Percentiles rank a stretch among this genome's conserved stretches.
phyloP scores from a whole-genome alignment of 2,329 filamentous ascomycete species.

The Knoxdaviesia capensis region DNA sequence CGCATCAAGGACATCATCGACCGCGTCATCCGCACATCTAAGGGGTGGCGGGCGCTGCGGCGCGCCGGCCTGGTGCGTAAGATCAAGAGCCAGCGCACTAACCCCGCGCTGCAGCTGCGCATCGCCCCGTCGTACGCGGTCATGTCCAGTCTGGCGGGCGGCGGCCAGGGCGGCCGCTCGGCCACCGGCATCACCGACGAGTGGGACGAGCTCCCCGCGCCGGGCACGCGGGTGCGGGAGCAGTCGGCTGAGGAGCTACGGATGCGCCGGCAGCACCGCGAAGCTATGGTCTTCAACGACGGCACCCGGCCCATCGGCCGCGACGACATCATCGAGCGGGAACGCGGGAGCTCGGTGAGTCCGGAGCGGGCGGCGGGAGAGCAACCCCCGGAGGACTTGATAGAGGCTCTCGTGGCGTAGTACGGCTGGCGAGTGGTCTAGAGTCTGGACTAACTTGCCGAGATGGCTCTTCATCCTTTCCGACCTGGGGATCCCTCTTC shows the following conservation, averaged over 20 bases:
- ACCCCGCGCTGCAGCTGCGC: too few relatives aligned
- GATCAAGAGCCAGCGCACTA: slow-evolving; percentile 3
- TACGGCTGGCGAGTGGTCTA: too few relatives aligned
- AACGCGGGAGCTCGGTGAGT: too few relatives aligned
- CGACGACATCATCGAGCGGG: slow-evolving; percentile 54
- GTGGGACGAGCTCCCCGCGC: slow-evolving; percentile 8
- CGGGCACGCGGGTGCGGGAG: slow-evolving; percentile 16
- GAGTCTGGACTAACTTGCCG: too few relatives aligned
- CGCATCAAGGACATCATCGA: slow-evolving; percentile 30
- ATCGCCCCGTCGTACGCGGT: background rate
- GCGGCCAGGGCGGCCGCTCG: slow-evolving; percentile 11
- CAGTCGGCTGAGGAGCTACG: slow-evolving; percentile 48
- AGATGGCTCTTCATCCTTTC: too few relatives aligned
- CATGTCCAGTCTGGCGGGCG: background rate
- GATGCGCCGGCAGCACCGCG: slow-evolving; percentile 54
- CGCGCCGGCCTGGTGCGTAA: slow-evolving; percentile 25
- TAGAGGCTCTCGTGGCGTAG: too few relatives aligned
- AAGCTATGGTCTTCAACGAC: slow-evolving; percentile 82
- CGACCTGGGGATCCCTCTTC: too few relatives aligned
- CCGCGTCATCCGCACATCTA: slow-evolving; percentile 24
- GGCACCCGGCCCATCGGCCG: slow-evolving; percentile 54
- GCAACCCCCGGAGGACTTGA: too few relatives aligned
- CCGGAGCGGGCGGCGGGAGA: too few relatives aligned
- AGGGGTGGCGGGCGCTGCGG: slow-evolving; percentile 30
- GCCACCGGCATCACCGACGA: slow-evolving; percentile 15